Conservation (phyloP, 2,329 filamentous ascomycete genomes). For the Proliferodiscus dingleyae region DNA sequence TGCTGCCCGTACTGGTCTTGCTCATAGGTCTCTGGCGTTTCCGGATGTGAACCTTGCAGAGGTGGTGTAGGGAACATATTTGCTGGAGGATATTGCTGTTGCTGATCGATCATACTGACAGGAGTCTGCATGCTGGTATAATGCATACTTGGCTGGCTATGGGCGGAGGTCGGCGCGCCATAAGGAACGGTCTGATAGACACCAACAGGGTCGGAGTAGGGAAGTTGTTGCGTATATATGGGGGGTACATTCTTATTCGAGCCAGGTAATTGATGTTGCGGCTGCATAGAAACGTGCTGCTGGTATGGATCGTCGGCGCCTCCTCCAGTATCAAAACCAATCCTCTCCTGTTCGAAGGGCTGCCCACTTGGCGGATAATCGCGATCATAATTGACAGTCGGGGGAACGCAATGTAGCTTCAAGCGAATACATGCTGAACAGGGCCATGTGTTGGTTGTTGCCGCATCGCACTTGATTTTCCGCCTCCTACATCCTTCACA, state of each 20-base stretch:
- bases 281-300: slow-evolving; percentile 50
- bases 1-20: slow-evolving; percentile 63
- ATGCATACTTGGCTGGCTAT: slow-evolving; percentile 44
- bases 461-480: slow-evolving; percentile 98
- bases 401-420: slow-evolving; percentile 89
- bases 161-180: slow-evolving; percentile 37
- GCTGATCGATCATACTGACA: slow-evolving; percentile 46
- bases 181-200: slow-evolving; percentile 37
- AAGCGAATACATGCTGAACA: slow-evolving; percentile 89
- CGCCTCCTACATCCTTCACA: slow-evolving; percentile 91
- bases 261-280: slow-evolving; percentile 32
- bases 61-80: slow-evolving; percentile 51
- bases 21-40: slow-evolving; percentile 49
- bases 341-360: slow-evolving; percentile 46
- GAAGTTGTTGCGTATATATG: slow-evolving; percentile 45
- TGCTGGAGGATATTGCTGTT: slow-evolving; percentile 44
- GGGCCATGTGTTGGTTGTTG: slow-evolving; percentile 95
- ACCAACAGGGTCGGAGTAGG: slow-evolving; percentile 40
- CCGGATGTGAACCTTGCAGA: slow-evolving; percentile 30
- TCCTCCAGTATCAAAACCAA: slow-evolving; percentile 40
- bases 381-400: slow-evolving; percentile 39
- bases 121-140: slow-evolving; percentile 50
- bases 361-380: slow-evolving; percentile 26
- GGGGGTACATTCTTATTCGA: slow-evolving; percentile 34
- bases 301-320: slow-evolving; percentile 45